A percentile compares a stretch with the other conserved stretches of the same genome.
These are phyloP conservation scores for Phytophthora cryptogea DNA, from an alignment of 352 stramenopile species.

Conservation along the genomic window DNA sequence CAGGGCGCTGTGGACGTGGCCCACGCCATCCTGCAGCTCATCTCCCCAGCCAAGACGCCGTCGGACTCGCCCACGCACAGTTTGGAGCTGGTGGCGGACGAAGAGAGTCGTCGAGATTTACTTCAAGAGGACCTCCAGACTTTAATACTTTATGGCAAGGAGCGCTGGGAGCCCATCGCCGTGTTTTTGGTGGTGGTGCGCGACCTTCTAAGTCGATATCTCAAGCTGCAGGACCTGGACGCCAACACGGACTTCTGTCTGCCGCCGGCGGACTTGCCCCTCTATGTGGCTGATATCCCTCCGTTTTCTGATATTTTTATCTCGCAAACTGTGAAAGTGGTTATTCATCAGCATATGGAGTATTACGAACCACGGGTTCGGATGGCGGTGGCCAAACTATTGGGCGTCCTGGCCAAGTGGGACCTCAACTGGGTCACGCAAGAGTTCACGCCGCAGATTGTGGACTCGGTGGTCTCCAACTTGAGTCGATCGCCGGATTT, in stretches of 20 bases:
- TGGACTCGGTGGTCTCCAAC: slow-evolving; percentile 78
- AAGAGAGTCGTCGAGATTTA: slow-evolving; percentile 33
- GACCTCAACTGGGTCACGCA: slow-evolving; percentile 59
- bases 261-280: slow-evolving; percentile 7
- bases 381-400: slow-evolving; percentile 68
- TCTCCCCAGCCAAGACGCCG: slow-evolving; percentile 13
- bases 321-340: slow-evolving; percentile 42
- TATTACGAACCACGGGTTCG: slow-evolving; percentile 88
- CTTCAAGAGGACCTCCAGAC: slow-evolving; percentile 58
- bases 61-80: slow-evolving; percentile 11
- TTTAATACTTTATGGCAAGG: slow-evolving; percentile 55
- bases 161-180: slow-evolving; percentile 79
- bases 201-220: slow-evolving; percentile 46
- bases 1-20: slow-evolving; percentile 44
- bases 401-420: slow-evolving; percentile 71
- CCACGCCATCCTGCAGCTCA: slow-evolving; percentile 40
- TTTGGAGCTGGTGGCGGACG: slow-evolving; percentile 1
- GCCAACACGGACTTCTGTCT: slow-evolving; percentile 39
- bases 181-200: slow-evolving; percentile 64
- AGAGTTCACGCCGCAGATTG: slow-evolving; percentile 71
- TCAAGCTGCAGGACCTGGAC: slow-evolving; percentile 38
- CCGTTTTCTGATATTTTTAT: slow-evolving; percentile 54
- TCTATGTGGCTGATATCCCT: slow-evolving; percentile 24
- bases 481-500: slow-evolving; percentile 80
- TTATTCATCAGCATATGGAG: slow-evolving; percentile 68